Conservation (phyloP, 1,139 yeast species). For the Kodamaea anthophila region DNA sequence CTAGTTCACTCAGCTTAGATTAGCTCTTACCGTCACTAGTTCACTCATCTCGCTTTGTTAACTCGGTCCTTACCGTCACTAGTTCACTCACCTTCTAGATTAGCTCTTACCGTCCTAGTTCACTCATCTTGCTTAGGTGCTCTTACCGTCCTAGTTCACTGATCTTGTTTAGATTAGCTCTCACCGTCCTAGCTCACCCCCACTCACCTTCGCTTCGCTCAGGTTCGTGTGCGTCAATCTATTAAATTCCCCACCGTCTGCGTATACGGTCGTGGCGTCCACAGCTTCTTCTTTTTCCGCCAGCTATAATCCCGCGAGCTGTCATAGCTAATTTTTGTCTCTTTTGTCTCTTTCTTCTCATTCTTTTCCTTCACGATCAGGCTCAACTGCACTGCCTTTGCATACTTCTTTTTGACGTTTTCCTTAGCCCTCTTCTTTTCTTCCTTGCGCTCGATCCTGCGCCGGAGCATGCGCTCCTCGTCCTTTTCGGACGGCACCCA, state of each 20-base stretch:
- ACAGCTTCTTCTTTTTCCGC: conserved; percentile 7
- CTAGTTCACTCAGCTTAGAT: too few relatives aligned
- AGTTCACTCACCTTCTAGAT: too few relatives aligned
- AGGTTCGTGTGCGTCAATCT: conserved; percentile 8
- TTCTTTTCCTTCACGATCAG: too few relatives aligned
- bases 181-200: background rate
- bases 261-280: conserved; percentile 9
- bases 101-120: too few relatives aligned
- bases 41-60: too few relatives aligned
- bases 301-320: conserved; percentile 11
- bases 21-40: too few relatives aligned
- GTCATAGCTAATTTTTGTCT: conserved; percentile 12
- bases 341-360: too few relatives aligned
- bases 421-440: conserved; percentile 9
- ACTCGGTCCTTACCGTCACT: too few relatives aligned
- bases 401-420: conserved; percentile 3
- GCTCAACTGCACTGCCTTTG: conserved; percentile 7
- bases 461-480: conserved; percentile 35
- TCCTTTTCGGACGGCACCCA: conserved; percentile 66
- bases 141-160: too few relatives aligned
- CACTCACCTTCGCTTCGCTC: background rate
- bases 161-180: too few relatives aligned
- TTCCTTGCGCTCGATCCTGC: conserved; percentile 39
- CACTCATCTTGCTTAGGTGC: too few relatives aligned
- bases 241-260: conserved; percentile 14